phyloP scores from a whole-genome alignment of 139 green algal genomes.

The Deuterostichococcus epilithicus region DNA sequence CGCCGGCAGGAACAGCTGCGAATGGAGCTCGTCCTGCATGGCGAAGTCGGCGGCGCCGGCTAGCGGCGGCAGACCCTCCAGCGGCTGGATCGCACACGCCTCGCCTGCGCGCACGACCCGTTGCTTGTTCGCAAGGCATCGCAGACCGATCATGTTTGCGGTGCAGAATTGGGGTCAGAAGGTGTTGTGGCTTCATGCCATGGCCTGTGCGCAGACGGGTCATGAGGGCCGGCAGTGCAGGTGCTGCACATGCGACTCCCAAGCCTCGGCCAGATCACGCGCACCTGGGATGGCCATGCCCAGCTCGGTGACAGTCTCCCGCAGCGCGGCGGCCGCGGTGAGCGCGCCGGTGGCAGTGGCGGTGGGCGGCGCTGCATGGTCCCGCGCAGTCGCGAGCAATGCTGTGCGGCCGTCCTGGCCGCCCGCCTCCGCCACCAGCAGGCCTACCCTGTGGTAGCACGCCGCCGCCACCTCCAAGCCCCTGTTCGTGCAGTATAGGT shows the following conservation, averaged over 20 bases:
- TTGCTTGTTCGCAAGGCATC: too few species aligned
- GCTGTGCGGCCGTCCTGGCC: slow-evolving; percentile 38
- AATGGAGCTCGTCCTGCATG: slow-evolving; percentile 53
- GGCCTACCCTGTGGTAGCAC: slow-evolving; percentile 46
- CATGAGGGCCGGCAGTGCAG: too few species aligned
- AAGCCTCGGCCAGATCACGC: slow-evolving; percentile 14
- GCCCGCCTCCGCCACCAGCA: slow-evolving; percentile 68
- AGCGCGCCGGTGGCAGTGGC: slow-evolving; percentile 40
- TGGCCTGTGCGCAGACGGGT: too few species aligned
- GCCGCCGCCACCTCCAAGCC: slow-evolving; percentile 61
- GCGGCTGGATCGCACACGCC: slow-evolving; percentile 30
- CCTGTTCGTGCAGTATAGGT: slow-evolving; percentile 6
- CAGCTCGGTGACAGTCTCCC: slow-evolving; percentile 70
- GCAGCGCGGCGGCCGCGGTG: slow-evolving; percentile 42
- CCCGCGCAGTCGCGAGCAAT: slow-evolving; percentile 46
- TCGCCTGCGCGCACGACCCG: slow-evolving; percentile 34
- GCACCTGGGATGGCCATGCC: slow-evolving; percentile 57
- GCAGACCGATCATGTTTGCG: background rate
- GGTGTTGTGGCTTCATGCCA: too few species aligned
- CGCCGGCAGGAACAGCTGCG: slow-evolving; percentile 60
- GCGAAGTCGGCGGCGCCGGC: slow-evolving; percentile 6
- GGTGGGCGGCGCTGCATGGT: slow-evolving; percentile 52
- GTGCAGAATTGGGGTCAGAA: too few species aligned
- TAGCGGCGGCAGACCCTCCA: slow-evolving; percentile 19
- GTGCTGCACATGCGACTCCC: background rate